Conservation (phyloP, 2,329 filamentous ascomycete genomes). For the Penicillium sp. region DNA sequence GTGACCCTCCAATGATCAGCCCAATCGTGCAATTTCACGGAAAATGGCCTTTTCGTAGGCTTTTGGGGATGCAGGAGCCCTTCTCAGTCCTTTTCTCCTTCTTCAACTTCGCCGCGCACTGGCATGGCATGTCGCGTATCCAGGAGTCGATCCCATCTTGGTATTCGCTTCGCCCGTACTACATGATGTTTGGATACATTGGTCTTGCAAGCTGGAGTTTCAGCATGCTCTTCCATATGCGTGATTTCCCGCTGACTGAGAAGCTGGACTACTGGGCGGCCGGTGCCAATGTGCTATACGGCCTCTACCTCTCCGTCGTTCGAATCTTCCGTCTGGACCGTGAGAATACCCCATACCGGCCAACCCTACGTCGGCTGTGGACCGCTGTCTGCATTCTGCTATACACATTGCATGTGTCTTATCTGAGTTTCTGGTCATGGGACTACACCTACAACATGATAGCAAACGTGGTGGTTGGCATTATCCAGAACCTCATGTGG, state of each 20-base stretch:
- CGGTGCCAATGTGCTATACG: conserved; percentile 85
- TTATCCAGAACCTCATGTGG: conserved; percentile 82
- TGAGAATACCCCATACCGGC: conserved; percentile 46
- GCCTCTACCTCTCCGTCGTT: conserved; percentile 80
- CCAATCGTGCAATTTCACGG: conserved; percentile 90
- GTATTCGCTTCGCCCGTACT: conserved; percentile 78
- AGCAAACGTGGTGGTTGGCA: conserved; percentile 80
- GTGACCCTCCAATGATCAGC: conserved; percentile 62
- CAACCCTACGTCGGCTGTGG: conserved; percentile 68
- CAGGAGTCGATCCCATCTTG: conserved; percentile 66
- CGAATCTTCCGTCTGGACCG: conserved; percentile 80
- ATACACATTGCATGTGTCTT: conserved; percentile 75
- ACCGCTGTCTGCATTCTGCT: conserved; percentile 67
- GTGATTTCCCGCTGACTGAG: conserved; percentile 83
- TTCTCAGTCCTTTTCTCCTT: conserved; percentile 91
- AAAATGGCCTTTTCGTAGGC: conserved; percentile 94
- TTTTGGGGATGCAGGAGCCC: conserved; percentile 92
- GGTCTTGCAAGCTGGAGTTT: conserved; percentile 82
- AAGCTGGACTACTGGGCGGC: conserved; percentile 96
- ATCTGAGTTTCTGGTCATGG: conserved; percentile 82
- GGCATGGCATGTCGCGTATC: conserved; percentile 70
- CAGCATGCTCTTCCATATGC: conserved; percentile 87
- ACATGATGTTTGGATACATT: conserved; percentile 74
- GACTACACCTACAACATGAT: conserved; percentile 99
- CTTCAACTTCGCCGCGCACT: conserved; percentile 85